phyloP scores from a whole-genome alignment of 1,284 basidiomycete genomes.

The Tilletia walkeri region DNA sequence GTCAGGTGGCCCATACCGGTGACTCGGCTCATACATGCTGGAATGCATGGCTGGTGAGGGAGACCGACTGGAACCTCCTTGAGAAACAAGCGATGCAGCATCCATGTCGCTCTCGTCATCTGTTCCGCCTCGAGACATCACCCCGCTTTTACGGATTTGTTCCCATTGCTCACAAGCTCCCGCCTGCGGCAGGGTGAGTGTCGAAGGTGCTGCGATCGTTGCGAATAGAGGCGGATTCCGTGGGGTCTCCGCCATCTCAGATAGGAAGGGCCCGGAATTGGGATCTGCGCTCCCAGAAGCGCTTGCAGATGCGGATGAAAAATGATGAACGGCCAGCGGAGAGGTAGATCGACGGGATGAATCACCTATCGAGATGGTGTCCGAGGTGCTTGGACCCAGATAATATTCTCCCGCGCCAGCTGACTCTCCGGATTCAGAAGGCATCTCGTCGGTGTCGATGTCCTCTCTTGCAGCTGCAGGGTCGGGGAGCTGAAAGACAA shows the following conservation, averaged over 20 bases:
- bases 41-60: slow-evolving; percentile 3
- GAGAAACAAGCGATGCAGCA: slow-evolving; percentile 47
- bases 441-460: slow-evolving; percentile 25
- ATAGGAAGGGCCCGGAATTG: too few species aligned
- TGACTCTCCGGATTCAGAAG: slow-evolving; percentile 30
- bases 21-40: neutral
- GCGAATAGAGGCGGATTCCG: slow-evolving; percentile 12
- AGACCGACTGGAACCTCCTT: slow-evolving; percentile 41
- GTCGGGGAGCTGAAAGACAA: slow-evolving; percentile 59
- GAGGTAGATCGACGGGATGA: neutral
- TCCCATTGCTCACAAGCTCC: neutral
- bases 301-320: too few species aligned
- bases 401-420: neutral
- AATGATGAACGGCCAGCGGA: slow-evolving; percentile 17
- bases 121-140: slow-evolving; percentile 3
- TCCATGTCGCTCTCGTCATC: slow-evolving; percentile 37
- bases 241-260: slow-evolving; percentile 14
- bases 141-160: neutral
- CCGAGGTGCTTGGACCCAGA: neutral
- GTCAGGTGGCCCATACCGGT: slow-evolving; percentile 2
- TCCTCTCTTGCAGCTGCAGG: slow-evolving; percentile 40
- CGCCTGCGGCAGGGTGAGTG: neutral
- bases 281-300: too few species aligned
- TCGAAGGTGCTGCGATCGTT: slow-evolving; percentile 8
- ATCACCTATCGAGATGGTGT: slow-evolving; percentile 14